Evolutionary conservation across 2,329 filamentous ascomycete species (phyloP).

Genomic region (Beauveria sp.): DNA sequence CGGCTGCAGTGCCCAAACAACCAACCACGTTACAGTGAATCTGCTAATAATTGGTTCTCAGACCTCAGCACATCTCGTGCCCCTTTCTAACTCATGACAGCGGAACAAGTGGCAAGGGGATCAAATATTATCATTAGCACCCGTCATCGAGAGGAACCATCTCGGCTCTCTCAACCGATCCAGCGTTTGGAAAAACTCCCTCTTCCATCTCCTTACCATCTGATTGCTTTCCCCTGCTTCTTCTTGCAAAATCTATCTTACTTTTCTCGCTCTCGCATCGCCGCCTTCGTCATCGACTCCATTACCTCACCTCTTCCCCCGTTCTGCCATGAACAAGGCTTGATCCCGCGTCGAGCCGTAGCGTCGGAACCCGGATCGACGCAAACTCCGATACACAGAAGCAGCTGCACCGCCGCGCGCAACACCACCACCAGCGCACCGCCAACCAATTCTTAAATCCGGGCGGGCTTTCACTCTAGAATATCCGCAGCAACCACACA

Average conservation of each 20-base stretch:
- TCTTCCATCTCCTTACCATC: not conserved
- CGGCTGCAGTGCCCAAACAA: not conserved
- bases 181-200: not conserved
- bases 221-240: not conserved
- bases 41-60: not conserved
- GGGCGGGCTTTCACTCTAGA: constrained; percentile 6
- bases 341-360: constrained; percentile 3
- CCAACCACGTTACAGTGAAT: not conserved
- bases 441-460: constrained; percentile 13
- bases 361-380: constrained; percentile 14
- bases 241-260: too few species aligned
- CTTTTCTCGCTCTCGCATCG: not conserved
- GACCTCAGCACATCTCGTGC: not conserved
- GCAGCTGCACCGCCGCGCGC: not conserved
- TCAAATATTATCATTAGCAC: not conserved
- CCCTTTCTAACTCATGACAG: not conserved
- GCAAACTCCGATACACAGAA: constrained; percentile 13
- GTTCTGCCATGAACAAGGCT: not conserved
- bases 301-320: not conserved
- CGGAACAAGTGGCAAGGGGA: not conserved
- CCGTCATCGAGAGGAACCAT: not conserved
- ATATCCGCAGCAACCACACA: not conserved
- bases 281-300: not conserved
- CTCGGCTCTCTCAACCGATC: constrained; percentile 6
- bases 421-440: not conserved